These are phyloP conservation scores for Penicillium sp. DNA, from an alignment of 2,329 filamentous ascomycete species.

Conservation along the genomic window DNA sequence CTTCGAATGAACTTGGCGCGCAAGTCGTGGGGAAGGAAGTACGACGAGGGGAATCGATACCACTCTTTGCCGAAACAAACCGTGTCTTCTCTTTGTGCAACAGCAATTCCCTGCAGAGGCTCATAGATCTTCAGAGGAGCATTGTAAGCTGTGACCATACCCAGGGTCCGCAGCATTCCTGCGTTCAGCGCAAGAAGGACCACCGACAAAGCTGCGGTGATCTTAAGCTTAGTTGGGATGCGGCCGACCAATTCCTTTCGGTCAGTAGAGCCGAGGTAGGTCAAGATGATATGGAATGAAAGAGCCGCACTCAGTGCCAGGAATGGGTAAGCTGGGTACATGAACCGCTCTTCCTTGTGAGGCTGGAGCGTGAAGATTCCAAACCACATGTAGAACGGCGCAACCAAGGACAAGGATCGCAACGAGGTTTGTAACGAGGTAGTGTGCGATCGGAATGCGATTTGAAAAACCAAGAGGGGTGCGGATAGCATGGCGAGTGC, in stretches of 20 bases:
- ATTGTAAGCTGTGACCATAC: constrained; percentile 77
- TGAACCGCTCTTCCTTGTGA: constrained; percentile 97
- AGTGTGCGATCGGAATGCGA: constrained; percentile 62
- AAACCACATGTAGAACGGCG: constrained; percentile 94
- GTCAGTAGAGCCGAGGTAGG: constrained; percentile 70
- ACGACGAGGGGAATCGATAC: constrained; percentile 96
- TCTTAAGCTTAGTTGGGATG: constrained; percentile 74
- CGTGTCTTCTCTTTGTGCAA: constrained; percentile 64
- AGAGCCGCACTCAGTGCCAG: constrained; percentile 86
- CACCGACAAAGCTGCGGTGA: constrained; percentile 62
- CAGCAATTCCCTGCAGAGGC: constrained; percentile 48
- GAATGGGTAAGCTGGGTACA: constrained; percentile 95
- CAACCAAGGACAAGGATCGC: constrained; percentile 74
- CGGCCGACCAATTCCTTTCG: constrained; percentile 68
- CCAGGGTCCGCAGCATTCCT: constrained; percentile 71
- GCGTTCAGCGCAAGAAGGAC: constrained; percentile 66
- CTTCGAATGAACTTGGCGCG: constrained; percentile 87
- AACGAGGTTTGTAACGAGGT: constrained; percentile 70
- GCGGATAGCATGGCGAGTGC: constrained; percentile 72
- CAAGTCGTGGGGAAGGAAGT: constrained; percentile 81
- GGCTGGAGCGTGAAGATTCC: constrained; percentile 87
- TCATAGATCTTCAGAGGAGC: constrained; percentile 71
- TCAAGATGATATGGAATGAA: constrained; percentile 76
- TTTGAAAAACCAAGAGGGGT: constrained; percentile 75
- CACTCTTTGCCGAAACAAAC: constrained; percentile 96